Evolutionary conservation across 306 rosid genomes (phyloP).

Genomic region (Prunus armeniaca): DNA sequence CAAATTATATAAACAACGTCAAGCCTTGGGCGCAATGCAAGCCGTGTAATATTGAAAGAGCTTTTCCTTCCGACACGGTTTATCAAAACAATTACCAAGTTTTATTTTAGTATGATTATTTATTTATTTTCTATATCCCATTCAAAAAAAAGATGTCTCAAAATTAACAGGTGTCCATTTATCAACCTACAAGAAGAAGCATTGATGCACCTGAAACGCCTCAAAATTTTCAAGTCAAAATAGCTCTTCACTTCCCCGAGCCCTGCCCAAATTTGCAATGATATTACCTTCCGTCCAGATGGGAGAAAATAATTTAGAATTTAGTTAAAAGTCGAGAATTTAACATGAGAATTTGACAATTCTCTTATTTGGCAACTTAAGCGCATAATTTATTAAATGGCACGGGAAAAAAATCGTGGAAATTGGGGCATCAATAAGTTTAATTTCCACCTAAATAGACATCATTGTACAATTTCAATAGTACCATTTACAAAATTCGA

Average conservation of each 20-base stretch:
- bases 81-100: constrained; percentile 6
- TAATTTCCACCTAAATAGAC: no score
- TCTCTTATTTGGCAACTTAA: no score
- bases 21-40: constrained; percentile 47
- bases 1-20: constrained; percentile 32
- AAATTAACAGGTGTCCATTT: background rate
- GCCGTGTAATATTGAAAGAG: constrained; percentile 47
- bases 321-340: no score
- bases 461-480: no score
- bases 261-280: background rate
- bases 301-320: no score
- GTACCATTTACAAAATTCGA: no score
- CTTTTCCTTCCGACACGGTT: constrained; percentile 14
- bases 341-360: no score
- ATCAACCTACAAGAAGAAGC: background rate
- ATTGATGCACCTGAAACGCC: background rate
- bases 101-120: background rate
- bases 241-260: constrained; percentile 13
- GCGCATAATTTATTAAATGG: no score
- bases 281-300: background rate
- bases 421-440: no score
- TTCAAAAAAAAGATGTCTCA: background rate
- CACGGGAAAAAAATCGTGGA: accelerated
- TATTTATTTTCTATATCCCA: background rate
- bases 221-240: constrained; percentile 9